Percentiles rank a stretch among this genome's conserved stretches.
These are phyloP conservation scores for Mesotaenium endlicherianum DNA, from an alignment of 139 green algal species.

Conservation along the genomic window DNA sequence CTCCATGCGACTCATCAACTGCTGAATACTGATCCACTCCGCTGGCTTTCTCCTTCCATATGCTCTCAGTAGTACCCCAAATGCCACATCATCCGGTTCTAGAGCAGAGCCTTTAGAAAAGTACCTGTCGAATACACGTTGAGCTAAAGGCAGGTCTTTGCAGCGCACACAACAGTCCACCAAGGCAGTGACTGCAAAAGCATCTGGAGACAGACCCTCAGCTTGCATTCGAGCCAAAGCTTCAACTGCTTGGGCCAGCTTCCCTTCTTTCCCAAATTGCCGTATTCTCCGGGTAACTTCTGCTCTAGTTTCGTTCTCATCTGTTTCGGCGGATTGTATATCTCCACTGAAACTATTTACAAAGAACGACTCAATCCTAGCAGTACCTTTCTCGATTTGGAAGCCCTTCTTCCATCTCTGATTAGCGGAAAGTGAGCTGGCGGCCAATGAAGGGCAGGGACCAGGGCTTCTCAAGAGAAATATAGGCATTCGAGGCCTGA, in stretches of 20 bases:
- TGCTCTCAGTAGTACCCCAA: constrained; percentile 35
- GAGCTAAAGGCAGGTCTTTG: constrained; percentile 13
- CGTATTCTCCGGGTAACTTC: constrained; percentile 36
- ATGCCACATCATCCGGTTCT: constrained; percentile 19
- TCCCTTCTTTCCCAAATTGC: constrained; percentile 11
- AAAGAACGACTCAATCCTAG: neutral
- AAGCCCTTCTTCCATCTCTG: no score
- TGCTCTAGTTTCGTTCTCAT: neutral
- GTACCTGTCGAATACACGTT: constrained; percentile 17
- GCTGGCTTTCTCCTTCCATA: constrained; percentile 26
- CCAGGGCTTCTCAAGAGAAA: no score
- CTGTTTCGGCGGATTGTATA: neutral
- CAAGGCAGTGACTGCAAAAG: constrained; percentile 23
- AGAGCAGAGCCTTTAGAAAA: constrained; percentile 7
- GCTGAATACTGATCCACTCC: constrained; percentile 40
- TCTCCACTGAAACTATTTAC: neutral
- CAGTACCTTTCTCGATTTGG: neutral
- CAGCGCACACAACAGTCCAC: constrained; percentile 38
- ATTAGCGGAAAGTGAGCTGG: no score
- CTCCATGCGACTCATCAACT: constrained; percentile 33
- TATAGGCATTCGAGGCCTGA: no score
- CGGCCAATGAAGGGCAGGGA: no score
- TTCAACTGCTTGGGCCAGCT: constrained; percentile 6
- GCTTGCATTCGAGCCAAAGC: constrained; percentile 21
- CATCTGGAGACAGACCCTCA: constrained; percentile 28